phyloP scores from a whole-genome alignment of 805 yeast species.

The Saturnispora sekii region DNA sequence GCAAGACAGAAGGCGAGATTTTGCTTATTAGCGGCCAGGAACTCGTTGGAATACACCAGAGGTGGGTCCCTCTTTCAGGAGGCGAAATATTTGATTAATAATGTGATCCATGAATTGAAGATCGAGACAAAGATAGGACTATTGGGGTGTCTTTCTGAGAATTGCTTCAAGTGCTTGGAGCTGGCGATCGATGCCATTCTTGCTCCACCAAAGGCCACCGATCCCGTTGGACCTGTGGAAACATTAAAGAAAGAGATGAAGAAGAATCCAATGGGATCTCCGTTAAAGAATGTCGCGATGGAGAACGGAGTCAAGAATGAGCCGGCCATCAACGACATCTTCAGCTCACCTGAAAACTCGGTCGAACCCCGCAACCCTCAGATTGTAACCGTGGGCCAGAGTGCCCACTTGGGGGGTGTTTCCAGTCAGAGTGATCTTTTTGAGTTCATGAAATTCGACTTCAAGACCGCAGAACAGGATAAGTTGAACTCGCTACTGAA shows the following conservation, averaged over 20 bases:
- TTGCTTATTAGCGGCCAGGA: conserved; percentile 57
- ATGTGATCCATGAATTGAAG: conserved; percentile 40
- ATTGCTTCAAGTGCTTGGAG: conserved; percentile 48
- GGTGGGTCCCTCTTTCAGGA: conserved; percentile 75
- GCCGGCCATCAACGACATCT: conserved; percentile 27
- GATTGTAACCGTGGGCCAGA: neutral
- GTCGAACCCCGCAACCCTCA: conserved; percentile 2
- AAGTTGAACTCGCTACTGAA: conserved; percentile 12
- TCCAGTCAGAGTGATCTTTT: conserved; percentile 11
- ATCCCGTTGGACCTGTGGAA: conserved; percentile 6
- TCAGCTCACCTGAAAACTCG: conserved; percentile 13
- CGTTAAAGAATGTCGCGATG: conserved; percentile 14
- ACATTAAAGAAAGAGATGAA: conserved; percentile 15
- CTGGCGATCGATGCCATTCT: conserved; percentile 51
- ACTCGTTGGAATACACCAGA: conserved; percentile 71
- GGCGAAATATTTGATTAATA: conserved; percentile 46
- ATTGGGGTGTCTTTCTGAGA: conserved; percentile 53
- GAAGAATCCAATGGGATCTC: conserved; percentile 17
- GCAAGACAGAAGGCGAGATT: conserved; percentile 56
- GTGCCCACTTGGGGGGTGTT: neutral
- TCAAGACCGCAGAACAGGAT: conserved; percentile 11
- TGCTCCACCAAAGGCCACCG: conserved; percentile 35
- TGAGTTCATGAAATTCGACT: conserved; percentile 11
- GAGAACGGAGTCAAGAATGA: neutral
- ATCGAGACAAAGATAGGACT: conserved; percentile 41